Evolutionary conservation across 257 asterid genomes (phyloP).

Genomic region (Salvia miltiorrhiza): DNA sequence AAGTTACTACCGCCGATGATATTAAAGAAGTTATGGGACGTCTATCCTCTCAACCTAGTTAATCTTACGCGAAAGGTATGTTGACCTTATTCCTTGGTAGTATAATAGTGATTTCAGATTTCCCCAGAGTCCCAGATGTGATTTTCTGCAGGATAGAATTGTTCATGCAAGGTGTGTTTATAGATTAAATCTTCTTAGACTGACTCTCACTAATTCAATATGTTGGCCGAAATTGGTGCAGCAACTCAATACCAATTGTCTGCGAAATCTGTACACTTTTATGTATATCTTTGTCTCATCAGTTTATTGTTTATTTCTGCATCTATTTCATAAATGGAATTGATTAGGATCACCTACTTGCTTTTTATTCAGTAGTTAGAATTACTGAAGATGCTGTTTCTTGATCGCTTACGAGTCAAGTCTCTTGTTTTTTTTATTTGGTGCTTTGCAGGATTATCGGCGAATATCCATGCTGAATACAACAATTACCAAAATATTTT

Average conservation of each 20-base stretch:
- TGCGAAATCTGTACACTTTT: neutral
- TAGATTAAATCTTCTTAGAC: neutral
- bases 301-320: slow-evolving; percentile 9
- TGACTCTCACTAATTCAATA: neutral
- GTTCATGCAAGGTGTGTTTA: slow-evolving; percentile 3
- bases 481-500: slow-evolving; percentile 57
- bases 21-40: slow-evolving; percentile 74
- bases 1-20: slow-evolving; percentile 41
- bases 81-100: slow-evolving; percentile 2
- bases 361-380: neutral
- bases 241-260: neutral
- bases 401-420: neutral
- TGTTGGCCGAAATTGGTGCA: slow-evolving; percentile 1
- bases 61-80: slow-evolving; percentile 60
- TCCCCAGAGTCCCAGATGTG: neutral
- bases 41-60: slow-evolving; percentile 58
- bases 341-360: neutral
- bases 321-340: slow-evolving; percentile 8
- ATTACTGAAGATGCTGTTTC: neutral
- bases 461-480: slow-evolving; percentile 60
- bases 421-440: slow-evolving; percentile 21
- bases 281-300: neutral
- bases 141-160: slow-evolving; percentile 8
- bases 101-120: neutral
- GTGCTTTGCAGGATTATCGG: slow-evolving; percentile 65